These are phyloP conservation scores for Venturia asperata DNA, from an alignment of 2,329 filamentous ascomycete genomes.

Conservation along the genomic window DNA sequence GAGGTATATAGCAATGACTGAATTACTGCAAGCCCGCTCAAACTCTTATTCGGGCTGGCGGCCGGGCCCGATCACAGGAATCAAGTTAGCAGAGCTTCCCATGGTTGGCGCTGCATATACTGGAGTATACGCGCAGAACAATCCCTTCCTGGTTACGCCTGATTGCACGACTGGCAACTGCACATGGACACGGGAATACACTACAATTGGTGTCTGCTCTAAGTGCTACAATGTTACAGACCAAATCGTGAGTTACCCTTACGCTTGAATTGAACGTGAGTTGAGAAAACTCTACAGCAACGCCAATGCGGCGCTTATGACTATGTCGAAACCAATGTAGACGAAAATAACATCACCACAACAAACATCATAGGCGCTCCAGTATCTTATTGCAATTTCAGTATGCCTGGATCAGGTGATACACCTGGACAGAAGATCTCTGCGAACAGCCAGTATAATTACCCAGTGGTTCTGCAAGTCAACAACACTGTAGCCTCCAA, in stretches of 20 bases:
- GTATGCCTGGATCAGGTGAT: background rate
- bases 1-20: background rate
- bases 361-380: background rate
- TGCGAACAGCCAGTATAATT: background rate
- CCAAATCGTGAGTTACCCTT: background rate
- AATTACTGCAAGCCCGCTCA: background rate
- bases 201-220: conserved; percentile 19
- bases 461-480: conserved; percentile 9
- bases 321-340: background rate
- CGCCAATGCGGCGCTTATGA: conserved; percentile 8
- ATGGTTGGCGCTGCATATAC: conserved; percentile 13
- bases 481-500: conserved; percentile 14
- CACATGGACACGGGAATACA: conserved; percentile 19
- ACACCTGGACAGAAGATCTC: background rate
- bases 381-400: conserved; percentile 12
- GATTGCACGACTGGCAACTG: conserved; percentile 21
- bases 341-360: conserved; percentile 1
- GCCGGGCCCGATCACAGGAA: background rate
- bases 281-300: background rate
- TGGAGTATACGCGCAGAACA: conserved; percentile 3
- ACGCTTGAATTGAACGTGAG: background rate
- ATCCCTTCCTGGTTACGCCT: conserved; percentile 9
- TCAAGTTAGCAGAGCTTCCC: conserved; percentile 7
- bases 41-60: conserved; percentile 11
- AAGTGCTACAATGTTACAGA: conserved; percentile 20